These are phyloP conservation scores for Gnaphalium uliginosum DNA, from an alignment of 129 eudicot species.

Conservation along the genomic window DNA sequence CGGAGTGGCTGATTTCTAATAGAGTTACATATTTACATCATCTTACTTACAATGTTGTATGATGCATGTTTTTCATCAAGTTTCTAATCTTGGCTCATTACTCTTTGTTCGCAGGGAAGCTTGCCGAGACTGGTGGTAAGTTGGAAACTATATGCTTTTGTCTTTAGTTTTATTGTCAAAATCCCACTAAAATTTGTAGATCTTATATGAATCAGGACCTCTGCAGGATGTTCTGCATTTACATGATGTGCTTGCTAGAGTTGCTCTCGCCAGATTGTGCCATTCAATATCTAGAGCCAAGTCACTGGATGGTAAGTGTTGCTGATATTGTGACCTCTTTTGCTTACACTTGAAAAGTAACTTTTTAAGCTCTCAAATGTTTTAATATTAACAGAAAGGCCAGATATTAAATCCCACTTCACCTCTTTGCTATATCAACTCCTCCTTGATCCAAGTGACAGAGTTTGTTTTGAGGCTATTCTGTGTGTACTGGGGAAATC, in stretches of 20 bases:
- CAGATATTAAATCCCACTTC: conserved; percentile 81
- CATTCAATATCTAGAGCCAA: conserved; percentile 90
- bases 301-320: conserved; percentile 74
- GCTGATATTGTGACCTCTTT: conserved; percentile 15
- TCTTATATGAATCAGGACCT: conserved; percentile 68
- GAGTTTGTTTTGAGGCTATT: conserved; percentile 98
- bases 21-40: conserved; percentile 10
- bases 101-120: conserved; percentile 65
- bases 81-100: conserved; percentile 20
- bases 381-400: conserved; percentile 60
- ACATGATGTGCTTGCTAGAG: conserved; percentile 98
- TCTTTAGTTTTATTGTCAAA: not conserved
- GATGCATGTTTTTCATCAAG: not conserved
- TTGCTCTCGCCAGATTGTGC: conserved; percentile 93
- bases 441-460: conserved; percentile 97
- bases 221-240: conserved; percentile 89
- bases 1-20: not conserved
- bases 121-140: conserved; percentile 81
- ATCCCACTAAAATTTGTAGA: conserved; percentile 16
- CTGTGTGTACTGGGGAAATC: conserved; percentile 87
- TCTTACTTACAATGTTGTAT: conserved; percentile 5
- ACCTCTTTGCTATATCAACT: conserved; percentile 91
- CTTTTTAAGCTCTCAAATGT: not conserved
- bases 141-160: conserved; percentile 23
- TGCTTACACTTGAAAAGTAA: conserved; percentile 21